phyloP scores from a whole-genome alignment of 768 basidiomycete genomes.

The Hemileccinum rubropunctum region DNA sequence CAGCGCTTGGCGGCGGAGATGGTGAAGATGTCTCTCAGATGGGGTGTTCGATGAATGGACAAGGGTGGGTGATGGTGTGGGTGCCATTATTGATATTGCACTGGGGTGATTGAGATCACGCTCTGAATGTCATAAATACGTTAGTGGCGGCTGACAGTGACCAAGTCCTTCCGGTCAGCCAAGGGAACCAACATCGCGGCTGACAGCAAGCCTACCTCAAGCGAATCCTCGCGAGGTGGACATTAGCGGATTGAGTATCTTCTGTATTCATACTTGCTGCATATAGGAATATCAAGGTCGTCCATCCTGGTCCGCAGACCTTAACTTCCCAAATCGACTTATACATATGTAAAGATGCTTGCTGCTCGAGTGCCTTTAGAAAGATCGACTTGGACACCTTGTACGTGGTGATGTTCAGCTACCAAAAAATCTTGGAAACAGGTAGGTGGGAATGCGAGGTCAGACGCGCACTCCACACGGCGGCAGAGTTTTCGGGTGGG shows the following conservation, averaged over 20 bases:
- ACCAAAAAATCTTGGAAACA: too few relatives aligned
- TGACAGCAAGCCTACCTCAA: conserved; percentile 8
- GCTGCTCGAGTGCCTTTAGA: too few relatives aligned
- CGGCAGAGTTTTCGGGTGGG: too few relatives aligned
- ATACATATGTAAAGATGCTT: too few relatives aligned
- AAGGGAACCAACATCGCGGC: conserved; percentile 12
- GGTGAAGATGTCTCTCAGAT: conserved; percentile 9
- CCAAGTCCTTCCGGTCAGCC: conserved; percentile 14
- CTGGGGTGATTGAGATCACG: not conserved
- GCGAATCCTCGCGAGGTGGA: not conserved
- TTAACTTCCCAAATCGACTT: too few relatives aligned
- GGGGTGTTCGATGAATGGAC: conserved; percentile 1
- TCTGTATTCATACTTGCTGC: too few relatives aligned
- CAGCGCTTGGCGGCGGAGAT: conserved; percentile 15
- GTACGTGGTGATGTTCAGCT: too few relatives aligned
- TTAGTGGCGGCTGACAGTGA: conserved; percentile 27
- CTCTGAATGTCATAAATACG: conserved; percentile 22
- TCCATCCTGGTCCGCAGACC: too few relatives aligned
- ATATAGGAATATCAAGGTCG: too few relatives aligned
- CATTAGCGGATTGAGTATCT: too few relatives aligned
- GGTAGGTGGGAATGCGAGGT: too few relatives aligned
- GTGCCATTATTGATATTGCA: conserved; percentile 22
- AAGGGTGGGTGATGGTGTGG: conserved; percentile 10
- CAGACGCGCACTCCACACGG: not conserved
- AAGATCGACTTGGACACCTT: too few relatives aligned